A percentile compares a stretch with the other conserved stretches of the same genome.
Evolutionary conservation across 345 rosid species (phyloP).

Genomic region (Isatis tinctoria): DNA sequence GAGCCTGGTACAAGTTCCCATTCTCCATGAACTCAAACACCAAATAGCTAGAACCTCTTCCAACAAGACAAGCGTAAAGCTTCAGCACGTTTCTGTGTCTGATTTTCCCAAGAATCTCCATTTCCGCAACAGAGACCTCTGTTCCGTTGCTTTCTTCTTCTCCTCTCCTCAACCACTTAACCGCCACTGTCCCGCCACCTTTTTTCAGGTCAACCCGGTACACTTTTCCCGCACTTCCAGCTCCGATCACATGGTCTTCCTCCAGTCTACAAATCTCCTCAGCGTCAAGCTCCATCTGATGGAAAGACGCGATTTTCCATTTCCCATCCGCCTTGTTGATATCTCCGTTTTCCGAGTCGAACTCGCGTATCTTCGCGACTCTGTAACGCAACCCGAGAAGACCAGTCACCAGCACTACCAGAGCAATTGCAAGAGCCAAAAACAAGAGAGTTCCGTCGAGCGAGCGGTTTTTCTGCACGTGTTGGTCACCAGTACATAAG

Average conservation of each 20-base stretch:
- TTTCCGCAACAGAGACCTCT: conserved; percentile 61
- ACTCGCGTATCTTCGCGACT: conserved; percentile 41
- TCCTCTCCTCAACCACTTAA: conserved; percentile 56
- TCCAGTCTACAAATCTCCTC: conserved; percentile 63
- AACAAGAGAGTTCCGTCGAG: conserved; percentile 38
- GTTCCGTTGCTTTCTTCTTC: conserved; percentile 42
- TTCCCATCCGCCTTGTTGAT: conserved; percentile 37
- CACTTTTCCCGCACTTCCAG: conserved; percentile 85
- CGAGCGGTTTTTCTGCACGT: conserved; percentile 20
- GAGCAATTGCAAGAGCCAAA: conserved; percentile 39
- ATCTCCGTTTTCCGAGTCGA: conserved; percentile 21
- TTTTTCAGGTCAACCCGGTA: conserved; percentile 75
- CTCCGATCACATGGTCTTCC: conserved; percentile 65
- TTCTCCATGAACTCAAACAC: conserved; percentile 83
- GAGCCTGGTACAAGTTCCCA: conserved; percentile 69
- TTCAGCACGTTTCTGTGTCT: conserved; percentile 78
- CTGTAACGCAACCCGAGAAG: conserved; percentile 48
- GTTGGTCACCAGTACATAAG: conserved; percentile 43
- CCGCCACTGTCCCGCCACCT: conserved; percentile 59
- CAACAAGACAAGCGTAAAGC: conserved; percentile 64
- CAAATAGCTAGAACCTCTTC: conserved; percentile 59
- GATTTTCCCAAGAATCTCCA: conserved; percentile 74
- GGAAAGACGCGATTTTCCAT: conserved; percentile 64
- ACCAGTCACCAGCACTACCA: conserved; percentile 42
- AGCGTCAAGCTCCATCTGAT: conserved; percentile 66